Evolutionary conservation across 805 yeast species (phyloP).

Genomic region (Kazachstania kunashirensis): DNA sequence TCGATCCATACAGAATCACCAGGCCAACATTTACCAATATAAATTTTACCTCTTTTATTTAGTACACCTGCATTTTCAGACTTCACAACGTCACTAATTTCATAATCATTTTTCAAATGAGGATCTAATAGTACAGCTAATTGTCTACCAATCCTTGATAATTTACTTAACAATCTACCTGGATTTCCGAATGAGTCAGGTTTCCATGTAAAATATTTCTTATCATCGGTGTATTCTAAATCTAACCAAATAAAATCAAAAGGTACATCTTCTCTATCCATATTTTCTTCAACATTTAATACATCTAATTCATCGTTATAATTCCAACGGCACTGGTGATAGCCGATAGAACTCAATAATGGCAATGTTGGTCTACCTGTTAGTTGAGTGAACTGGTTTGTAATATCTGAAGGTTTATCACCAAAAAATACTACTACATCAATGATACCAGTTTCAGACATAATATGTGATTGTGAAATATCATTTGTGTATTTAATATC

Average conservation of each 20-base stretch:
- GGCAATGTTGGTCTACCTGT: slow-evolving; percentile 75
- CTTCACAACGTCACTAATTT: slow-evolving; percentile 45
- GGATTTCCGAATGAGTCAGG: slow-evolving; percentile 66
- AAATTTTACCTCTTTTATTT: slow-evolving; percentile 40
- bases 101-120: slow-evolving; percentile 67
- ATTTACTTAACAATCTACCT: slow-evolving; percentile 48
- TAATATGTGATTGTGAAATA: slow-evolving; percentile 67
- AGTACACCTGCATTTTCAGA: slow-evolving; percentile 38
- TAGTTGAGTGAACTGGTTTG: slow-evolving; percentile 50
- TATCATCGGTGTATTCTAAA: slow-evolving; percentile 79
- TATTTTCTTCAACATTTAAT: slow-evolving; percentile 51
- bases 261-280: slow-evolving; percentile 71
- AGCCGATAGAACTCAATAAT: slow-evolving; percentile 68
- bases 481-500: slow-evolving; percentile 40
- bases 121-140: slow-evolving; percentile 86
- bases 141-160: slow-evolving; percentile 68
- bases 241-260: slow-evolving; percentile 93
- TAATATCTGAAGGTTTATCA: slow-evolving; percentile 44
- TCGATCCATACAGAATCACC: slow-evolving; percentile 95
- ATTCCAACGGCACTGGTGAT: slow-evolving; percentile 97
- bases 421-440: slow-evolving; percentile 67
- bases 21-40: slow-evolving; percentile 94
- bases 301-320: slow-evolving; percentile 85
- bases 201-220: slow-evolving; percentile 91
- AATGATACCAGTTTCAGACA: slow-evolving; percentile 78